Evolutionary conservation across 805 yeast genomes (phyloP), one percentile per base, ranked within the genome.

Genomic region (Candida endomychidarum): DNA sequence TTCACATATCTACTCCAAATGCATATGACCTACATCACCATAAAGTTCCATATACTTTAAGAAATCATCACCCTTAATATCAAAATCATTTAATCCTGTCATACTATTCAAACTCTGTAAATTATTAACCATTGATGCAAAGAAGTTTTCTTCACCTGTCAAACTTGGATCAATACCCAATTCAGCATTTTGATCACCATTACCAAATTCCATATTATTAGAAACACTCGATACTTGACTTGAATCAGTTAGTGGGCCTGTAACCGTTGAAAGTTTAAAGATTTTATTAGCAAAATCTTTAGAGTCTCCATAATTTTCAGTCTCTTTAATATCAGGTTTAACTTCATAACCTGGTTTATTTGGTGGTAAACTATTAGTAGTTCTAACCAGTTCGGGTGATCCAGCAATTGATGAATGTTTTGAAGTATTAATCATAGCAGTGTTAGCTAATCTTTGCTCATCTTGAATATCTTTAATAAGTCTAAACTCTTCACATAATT

Each of bases 401-500:
- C 30, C 26, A 4, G 8, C 24, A 16, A n/a, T 33, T 8, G 38
- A 29, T 19, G 40, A 17, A 3, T 29, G 32, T 8, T 37, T 21
- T 10, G 37, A 38, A 7, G 20, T 25, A 24, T 10, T 15, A 3
- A 27, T 32, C 32, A 24, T 24, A 11, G 31, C 37, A 12, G 35
- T 29, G 31, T 42, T 32, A 4, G 46, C 41, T 19, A 27, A 18
- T 17, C 43, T 23, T 30, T 47, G 48, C 24, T 42, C 40, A n/a
- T 41, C 45, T 34, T 49, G 60, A 30, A 55, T 57, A n/a, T 54
- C 57, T 42, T 67, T 69, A 10, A 70, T 70, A 5, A 49, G 38
- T 34, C 65, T 50, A 45, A 67, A 66, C 36, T 69, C 74, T 24
- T 65, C 70, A 35, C 69, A 64, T 26, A 69, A 47, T 37, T 56